Evolutionary conservation across 1,284 basidiomycete genomes (phyloP), one percentile per base, ranked within the genome.

Genomic region (Thecaphora thlaspeos): DNA sequence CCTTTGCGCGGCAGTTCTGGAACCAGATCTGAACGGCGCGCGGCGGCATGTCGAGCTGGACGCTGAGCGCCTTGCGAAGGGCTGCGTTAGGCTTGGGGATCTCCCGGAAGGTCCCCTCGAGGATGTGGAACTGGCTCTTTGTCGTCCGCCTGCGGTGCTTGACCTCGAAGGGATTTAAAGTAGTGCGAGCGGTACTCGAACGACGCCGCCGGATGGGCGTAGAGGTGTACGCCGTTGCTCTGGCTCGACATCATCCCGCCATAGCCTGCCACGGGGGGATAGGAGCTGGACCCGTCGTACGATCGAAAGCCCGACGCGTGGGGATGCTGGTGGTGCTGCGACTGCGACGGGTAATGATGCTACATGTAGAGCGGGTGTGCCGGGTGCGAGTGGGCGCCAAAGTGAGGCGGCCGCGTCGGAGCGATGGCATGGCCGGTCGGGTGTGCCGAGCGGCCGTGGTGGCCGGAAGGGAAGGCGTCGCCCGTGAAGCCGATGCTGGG

Each of bases 21-120:
- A 70, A 70, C 68, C 68, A 70, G 32, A 70, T 68, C 55, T 73
- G 70, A 9, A 73, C 62, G 14, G 68, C 65, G 4, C 70, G 40
- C 11, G 56, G 46, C 10, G 68, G 65, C 70, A 73, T 73, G 47
- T 68, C 68, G 28, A 73, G 61, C 50, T 73, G 65, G 21, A 59
- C 56, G 23, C 61, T 61, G 32, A 71, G 48, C 30, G 52, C 51
- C 36, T 73, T 73, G 12, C 70, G 38, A 9, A 64, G 43, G 18
- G 59, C 47, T 7, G 68, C 68, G n/a, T 64, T 70, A 5, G 70
- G 70, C 42, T 73, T 73, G 15, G 70, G 64, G 9, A 59, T 57
- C 32, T 68, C 68, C 47, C 23, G n/a, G 37, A 73, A 73, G 7
- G 71, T 72, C 21, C 51, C 55, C 47, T 73, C 71, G 21, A 73